Percentiles rank a stretch among this genome's conserved stretches.
These are phyloP conservation scores for Phialophora chinensis DNA, from an alignment of 2,329 filamentous ascomycete species.

Conservation along the genomic window DNA sequence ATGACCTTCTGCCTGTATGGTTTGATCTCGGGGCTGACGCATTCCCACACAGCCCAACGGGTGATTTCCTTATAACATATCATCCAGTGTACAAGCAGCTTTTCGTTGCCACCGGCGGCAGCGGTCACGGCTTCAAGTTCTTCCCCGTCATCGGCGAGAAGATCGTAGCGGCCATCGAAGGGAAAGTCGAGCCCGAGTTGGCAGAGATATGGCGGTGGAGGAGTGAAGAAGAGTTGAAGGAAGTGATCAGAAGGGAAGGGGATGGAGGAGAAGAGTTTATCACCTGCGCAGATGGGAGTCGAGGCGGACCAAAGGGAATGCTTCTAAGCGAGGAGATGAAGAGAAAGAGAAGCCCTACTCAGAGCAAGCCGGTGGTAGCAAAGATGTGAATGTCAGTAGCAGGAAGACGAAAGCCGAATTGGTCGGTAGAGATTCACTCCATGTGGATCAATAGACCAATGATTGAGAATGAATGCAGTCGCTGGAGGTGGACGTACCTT, in stretches of 20 bases:
- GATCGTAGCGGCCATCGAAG: constrained; percentile 55
- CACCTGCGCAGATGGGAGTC: constrained; percentile 47
- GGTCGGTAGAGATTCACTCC: neutral
- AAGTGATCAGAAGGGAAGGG: constrained; percentile 2
- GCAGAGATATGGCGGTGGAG: constrained; percentile 53
- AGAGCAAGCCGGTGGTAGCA: neutral
- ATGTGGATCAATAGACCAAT: neutral
- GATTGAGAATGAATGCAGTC: neutral
- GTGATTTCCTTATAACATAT: constrained; percentile 73
- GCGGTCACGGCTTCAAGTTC: constrained; percentile 71
- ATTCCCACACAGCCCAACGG: constrained; percentile 53
- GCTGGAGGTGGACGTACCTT: neutral
- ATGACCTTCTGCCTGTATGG: neutral
- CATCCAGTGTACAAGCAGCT: constrained; percentile 63
- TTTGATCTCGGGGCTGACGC: constrained; percentile 1
- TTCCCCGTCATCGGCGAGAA: constrained; percentile 67
- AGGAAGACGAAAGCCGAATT: neutral
- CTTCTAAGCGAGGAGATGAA: constrained; percentile 48
- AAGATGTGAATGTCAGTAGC: neutral
- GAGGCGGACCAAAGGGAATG: constrained; percentile 50
- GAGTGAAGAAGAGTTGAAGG: constrained; percentile 27
- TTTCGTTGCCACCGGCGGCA: constrained; percentile 60
- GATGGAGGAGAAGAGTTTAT: constrained; percentile 35
- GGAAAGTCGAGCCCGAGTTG: constrained; percentile 50
- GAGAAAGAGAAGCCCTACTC: neutral